phyloP scores from a whole-genome alignment of 1,284 basidiomycete species.

The Marasmius sp. region DNA sequence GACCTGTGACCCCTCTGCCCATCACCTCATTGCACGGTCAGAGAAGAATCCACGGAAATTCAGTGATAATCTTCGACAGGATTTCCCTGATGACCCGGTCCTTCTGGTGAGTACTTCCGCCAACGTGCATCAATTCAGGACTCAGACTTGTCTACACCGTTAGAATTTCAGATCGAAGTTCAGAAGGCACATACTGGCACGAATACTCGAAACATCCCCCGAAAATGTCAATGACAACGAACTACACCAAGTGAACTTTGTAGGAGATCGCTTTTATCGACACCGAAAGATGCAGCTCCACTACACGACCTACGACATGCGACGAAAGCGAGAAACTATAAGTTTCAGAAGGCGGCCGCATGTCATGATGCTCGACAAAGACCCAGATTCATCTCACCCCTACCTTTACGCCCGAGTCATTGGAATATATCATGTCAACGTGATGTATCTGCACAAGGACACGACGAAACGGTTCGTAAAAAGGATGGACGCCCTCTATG shows the following conservation, averaged over 20 bases:
- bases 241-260: constrained; percentile 6
- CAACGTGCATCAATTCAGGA: neutral
- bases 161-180: constrained; percentile 9
- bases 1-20: neutral
- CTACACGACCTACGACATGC: constrained; percentile 25
- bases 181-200: neutral
- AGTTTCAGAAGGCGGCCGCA: constrained; percentile 19
- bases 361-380: constrained; percentile 17
- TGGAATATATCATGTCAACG: constrained; percentile 31
- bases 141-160: no score
- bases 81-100: neutral
- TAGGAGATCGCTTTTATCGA: constrained; percentile 12
- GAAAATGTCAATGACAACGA: neutral
- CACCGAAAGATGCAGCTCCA: constrained; percentile 17
- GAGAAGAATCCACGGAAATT: neutral
- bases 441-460: constrained; percentile 8
- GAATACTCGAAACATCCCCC: neutral
- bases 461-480: neutral
- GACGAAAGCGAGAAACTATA: constrained; percentile 21
- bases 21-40: constrained; percentile 17
- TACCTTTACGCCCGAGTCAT: constrained; percentile 37
- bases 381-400: constrained; percentile 12
- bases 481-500: neutral
- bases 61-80: neutral
- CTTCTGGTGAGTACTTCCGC: neutral